Base-by-base conservation (phyloP, 2,329 filamentous ascomycete genomes). In the Aureobasidium sp. region DNA sequence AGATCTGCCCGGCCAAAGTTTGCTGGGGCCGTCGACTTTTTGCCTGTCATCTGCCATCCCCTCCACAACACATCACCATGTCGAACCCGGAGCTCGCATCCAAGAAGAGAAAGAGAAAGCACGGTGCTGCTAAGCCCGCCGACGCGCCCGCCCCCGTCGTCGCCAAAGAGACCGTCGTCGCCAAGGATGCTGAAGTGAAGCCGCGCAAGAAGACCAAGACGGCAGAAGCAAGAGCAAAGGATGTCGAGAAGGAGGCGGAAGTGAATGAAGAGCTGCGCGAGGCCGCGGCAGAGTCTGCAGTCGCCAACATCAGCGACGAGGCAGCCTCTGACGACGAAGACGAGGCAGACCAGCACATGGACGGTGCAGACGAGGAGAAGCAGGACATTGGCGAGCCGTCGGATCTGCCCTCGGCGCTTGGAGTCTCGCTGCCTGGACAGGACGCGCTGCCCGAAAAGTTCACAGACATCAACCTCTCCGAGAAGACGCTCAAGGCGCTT, bases 401-500 rank as follows among this genome's bases (percentile, higher is more conserved):
- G 29, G 82, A 83, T 62, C 75, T 86, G 11, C 82, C 82, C n/a
- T 80, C 81, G 11, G 75, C 71, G 73, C 80, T 74, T 70, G 82
- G 78, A 15, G 80, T 87, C 56, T 78, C 80, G 14, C 73, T 86
- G 56, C 86, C 86, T 2, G 80, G 80, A 34, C 80, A 84, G 34
- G 83, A 83, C 58, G 78, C 76, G 55, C 83, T 87, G 62, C 86
- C 87, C 25, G 80, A 87, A 70, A 85, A 86, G 57, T 96, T 97
- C 72, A 78, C 84, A 37, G 88, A 97, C 67, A 80, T 99, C 65
- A 89, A 89, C 61, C 82, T 99, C 12, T 94, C 90, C 1, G 88
- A 92, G 27, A 91, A 90, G 76, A 97, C 91, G 0, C 88, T 92
- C 82, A 86, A 88, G 77, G 92, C 91, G 9, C 91, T 97, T 68